phyloP scores from a whole-genome alignment of 257 asterid species.

The Fraxinus quadrangulata region DNA sequence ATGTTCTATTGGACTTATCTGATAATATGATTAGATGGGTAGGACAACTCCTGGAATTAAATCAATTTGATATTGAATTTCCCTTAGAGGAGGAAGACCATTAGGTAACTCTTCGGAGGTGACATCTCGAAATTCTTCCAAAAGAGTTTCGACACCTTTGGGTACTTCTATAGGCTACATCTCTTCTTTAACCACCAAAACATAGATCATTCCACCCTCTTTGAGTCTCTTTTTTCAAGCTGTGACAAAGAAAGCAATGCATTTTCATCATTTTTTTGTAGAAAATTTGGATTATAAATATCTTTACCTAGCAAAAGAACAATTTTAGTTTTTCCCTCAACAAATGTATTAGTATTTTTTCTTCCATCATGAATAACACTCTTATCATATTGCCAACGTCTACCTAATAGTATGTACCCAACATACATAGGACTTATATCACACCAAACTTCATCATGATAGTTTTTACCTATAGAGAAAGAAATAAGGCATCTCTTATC shows the following conservation, averaged over 20 bases:
- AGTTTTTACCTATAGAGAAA: neutral
- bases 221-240: neutral
- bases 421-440: conserved; percentile 3
- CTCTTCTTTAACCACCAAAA: neutral
- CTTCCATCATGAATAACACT: neutral
- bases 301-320: neutral
- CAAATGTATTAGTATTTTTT: neutral
- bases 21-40: neutral
- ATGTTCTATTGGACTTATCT: no score
- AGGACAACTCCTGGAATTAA: neutral
- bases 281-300: neutral
- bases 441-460: conserved; percentile 9
- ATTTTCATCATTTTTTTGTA: neutral
- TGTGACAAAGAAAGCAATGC: neutral
- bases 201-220: neutral
- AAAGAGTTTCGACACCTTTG: neutral
- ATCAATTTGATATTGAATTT: no score
- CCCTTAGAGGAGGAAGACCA: neutral
- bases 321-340: neutral
- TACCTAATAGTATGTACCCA: neutral
- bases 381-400: neutral
- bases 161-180: neutral
- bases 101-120: neutral
- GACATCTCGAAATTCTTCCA: neutral
- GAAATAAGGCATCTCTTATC: neutral